phyloP scores from a whole-genome alignment of 2,329 filamentous ascomycete genomes.

The Cladosporium sp. region DNA sequence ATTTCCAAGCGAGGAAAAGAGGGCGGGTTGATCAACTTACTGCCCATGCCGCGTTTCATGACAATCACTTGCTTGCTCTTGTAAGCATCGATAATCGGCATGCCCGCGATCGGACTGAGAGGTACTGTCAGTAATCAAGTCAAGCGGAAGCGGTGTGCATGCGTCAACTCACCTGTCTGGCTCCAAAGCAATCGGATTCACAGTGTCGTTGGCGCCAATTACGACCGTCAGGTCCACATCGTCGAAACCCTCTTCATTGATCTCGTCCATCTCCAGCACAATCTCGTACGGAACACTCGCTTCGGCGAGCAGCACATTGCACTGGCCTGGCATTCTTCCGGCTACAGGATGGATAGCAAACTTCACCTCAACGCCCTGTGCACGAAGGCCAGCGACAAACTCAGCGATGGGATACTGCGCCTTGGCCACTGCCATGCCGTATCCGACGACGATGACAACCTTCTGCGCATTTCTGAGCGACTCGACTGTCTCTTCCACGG shows the following conservation, averaged over 20 bases:
- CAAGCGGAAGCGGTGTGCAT: background rate
- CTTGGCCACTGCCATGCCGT: slow-evolving; percentile 92
- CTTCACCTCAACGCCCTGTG: slow-evolving; percentile 72
- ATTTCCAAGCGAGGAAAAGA: too few relatives aligned
- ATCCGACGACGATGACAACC: slow-evolving; percentile 86
- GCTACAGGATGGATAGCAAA: slow-evolving; percentile 90
- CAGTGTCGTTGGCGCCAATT: slow-evolving; percentile 88
- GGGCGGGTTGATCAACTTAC: slow-evolving; percentile 28
- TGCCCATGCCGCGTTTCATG: slow-evolving; percentile 88
- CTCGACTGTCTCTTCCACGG: slow-evolving; percentile 75
- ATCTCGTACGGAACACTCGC: slow-evolving; percentile 87
- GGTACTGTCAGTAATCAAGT: slow-evolving; percentile 13
- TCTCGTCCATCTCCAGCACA: slow-evolving; percentile 92
- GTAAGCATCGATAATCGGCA: slow-evolving; percentile 90
- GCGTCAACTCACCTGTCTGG: slow-evolving; percentile 48
- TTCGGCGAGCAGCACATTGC: slow-evolving; percentile 84
- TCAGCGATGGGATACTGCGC: slow-evolving; percentile 87
- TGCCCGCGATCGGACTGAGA: slow-evolving; percentile 72
- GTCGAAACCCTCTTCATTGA: slow-evolving; percentile 77
- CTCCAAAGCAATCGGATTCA: slow-evolving; percentile 84
- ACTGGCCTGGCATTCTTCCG: slow-evolving; percentile 88
- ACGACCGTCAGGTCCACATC: slow-evolving; percentile 84
- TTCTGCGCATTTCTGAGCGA: slow-evolving; percentile 70
- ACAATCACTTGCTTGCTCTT: slow-evolving; percentile 90
- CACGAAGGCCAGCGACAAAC: slow-evolving; percentile 68